phyloP scores from a whole-genome alignment of 352 stramenopile genomes.

The Globisporangium parvum region DNA sequence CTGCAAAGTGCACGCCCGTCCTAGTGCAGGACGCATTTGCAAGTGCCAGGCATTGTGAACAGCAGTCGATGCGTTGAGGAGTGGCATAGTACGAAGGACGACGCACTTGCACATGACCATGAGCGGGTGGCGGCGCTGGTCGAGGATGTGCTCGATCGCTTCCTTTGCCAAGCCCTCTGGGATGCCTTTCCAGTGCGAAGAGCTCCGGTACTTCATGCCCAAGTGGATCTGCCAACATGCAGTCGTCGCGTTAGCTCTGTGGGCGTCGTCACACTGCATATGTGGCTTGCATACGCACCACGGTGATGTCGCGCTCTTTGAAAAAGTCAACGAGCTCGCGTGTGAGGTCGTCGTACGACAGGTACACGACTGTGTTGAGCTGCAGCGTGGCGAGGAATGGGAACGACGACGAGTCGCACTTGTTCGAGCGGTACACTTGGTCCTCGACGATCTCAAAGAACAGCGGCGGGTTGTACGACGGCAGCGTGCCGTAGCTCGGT shows the following conservation, averaged over 20 bases:
- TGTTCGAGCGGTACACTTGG: constrained; percentile 82
- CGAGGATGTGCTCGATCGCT: constrained; percentile 77
- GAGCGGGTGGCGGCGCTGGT: constrained; percentile 72
- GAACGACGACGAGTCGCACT: constrained; percentile 81
- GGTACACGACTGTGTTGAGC: constrained; percentile 82
- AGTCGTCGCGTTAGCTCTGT: background rate
- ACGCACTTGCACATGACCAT: constrained; percentile 87
- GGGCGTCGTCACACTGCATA: background rate
- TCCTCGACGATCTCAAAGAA: constrained; percentile 88
- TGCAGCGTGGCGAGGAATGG: constrained; percentile 73
- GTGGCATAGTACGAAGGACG: too few relatives aligned
- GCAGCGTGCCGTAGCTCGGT: constrained; percentile 47
- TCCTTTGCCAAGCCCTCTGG: constrained; percentile 84
- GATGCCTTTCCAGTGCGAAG: constrained; percentile 66
- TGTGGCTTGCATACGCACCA: constrained; percentile 25
- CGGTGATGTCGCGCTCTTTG: constrained; percentile 72
- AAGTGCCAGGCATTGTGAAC: too few relatives aligned
- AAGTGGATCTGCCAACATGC: constrained; percentile 58
- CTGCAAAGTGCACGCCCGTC: constrained; percentile 67
- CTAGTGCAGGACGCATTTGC: constrained; percentile 15
- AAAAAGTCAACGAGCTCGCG: constrained; percentile 76
- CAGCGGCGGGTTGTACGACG: constrained; percentile 74
- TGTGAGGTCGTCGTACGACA: constrained; percentile 81
- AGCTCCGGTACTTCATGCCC: constrained; percentile 72
- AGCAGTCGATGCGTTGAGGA: too few relatives aligned